A percentile compares a stretch with the other conserved stretches of the same genome.
Conservation (phyloP, 371 early-diverging fungal genomes). For the Apophysomyces variabilis region DNA sequence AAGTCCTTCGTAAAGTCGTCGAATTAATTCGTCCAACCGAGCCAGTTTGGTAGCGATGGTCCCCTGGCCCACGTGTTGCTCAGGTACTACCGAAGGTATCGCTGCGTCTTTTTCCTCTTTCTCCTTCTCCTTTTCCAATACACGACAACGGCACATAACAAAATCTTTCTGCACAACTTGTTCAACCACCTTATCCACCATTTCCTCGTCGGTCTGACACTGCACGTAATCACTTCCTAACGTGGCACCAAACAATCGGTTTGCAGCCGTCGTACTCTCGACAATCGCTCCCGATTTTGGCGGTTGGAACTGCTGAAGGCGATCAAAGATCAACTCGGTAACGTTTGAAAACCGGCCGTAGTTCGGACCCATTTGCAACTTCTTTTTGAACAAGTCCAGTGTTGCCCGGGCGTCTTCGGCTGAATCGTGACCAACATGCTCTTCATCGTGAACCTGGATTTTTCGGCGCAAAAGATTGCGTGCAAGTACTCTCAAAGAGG, state of each 20-base stretch:
- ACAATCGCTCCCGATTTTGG: slow-evolving; percentile 48
- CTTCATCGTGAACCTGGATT: slow-evolving; percentile 59
- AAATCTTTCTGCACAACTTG: slow-evolving; percentile 30
- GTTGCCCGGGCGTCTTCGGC: slow-evolving; percentile 78
- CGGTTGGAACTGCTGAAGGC: slow-evolving; percentile 46
- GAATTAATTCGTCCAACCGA: slow-evolving; percentile 44
- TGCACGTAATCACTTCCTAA: slow-evolving; percentile 30
- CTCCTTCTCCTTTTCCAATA: background rate
- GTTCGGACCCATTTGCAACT: slow-evolving; percentile 49
- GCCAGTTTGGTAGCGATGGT: slow-evolving; percentile 16
- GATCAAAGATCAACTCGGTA: slow-evolving; percentile 56
- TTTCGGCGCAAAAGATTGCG: slow-evolving; percentile 57
- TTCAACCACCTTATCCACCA: slow-evolving; percentile 31
- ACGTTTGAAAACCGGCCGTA: slow-evolving; percentile 53
- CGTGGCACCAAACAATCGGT: slow-evolving; percentile 25
- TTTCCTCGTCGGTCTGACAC: slow-evolving; percentile 31
- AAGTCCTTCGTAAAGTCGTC: slow-evolving; percentile 39
- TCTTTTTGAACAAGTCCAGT: slow-evolving; percentile 72
- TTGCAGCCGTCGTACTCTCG: slow-evolving; percentile 33
- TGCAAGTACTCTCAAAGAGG: slow-evolving; percentile 62
- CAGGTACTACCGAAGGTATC: slow-evolving; percentile 17
- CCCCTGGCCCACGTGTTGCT: background rate
- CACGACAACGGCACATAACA: slow-evolving; percentile 32
- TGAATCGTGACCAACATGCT: slow-evolving; percentile 73
- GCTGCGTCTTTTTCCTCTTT: background rate